These are phyloP conservation scores for Calonectria hongkongensis DNA, from an alignment of 2,329 filamentous ascomycete species.

Conservation along the genomic window DNA sequence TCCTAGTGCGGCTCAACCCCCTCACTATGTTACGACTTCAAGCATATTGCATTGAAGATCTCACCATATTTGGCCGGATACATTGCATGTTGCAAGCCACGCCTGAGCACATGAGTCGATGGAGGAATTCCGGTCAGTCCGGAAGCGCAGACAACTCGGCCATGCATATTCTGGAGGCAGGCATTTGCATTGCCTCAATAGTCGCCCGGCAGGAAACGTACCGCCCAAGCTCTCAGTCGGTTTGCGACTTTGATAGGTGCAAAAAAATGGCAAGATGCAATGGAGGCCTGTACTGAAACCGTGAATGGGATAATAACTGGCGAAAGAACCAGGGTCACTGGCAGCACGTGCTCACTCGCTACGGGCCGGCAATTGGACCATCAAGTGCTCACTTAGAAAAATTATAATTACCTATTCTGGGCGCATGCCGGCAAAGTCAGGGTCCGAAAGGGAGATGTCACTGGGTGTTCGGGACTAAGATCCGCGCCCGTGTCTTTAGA, in stretches of 20 bases:
- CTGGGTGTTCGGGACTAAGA: not conserved
- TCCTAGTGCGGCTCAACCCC: no score
- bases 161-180: not conserved
- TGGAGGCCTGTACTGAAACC: not conserved
- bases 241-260: not conserved
- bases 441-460: not conserved
- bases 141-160: not conserved
- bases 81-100: no score
- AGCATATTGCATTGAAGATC: no score
- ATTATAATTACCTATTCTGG: not conserved
- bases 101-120: no score
- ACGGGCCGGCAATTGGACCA: not conserved
- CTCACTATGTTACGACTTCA: no score
- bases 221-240: not conserved
- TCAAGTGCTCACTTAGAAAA: not conserved
- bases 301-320: no score
- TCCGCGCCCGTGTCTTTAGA: not conserved
- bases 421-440: not conserved
- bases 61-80: no score
- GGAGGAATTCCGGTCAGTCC: not conserved
- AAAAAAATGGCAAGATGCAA: not conserved
- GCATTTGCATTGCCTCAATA: no score
- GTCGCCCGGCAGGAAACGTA: not conserved
- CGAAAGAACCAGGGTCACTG: no score
- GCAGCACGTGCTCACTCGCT: no score